A percentile compares a stretch with the other conserved stretches of the same genome.
phyloP scores from a whole-genome alignment of 306 rosid genomes.

The Vigna mungo region DNA sequence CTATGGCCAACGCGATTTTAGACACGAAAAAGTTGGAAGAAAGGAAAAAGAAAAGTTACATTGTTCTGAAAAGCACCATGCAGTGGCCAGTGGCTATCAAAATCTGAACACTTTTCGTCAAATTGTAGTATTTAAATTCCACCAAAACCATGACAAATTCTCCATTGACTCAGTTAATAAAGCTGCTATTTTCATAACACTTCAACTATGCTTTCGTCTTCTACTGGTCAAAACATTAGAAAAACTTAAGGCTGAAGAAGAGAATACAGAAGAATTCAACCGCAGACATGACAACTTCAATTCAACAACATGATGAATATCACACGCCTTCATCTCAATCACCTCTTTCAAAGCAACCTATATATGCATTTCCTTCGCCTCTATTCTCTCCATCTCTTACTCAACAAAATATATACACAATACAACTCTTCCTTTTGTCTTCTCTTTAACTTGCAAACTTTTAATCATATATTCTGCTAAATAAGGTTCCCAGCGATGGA shows the following conservation, averaged over 20 bases:
- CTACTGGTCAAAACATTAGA: background rate
- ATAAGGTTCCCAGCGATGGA: background rate
- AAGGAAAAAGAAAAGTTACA: background rate
- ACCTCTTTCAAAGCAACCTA: background rate
- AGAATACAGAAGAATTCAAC: slow-evolving; percentile 20
- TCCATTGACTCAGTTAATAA: background rate
- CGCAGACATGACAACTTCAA: background rate
- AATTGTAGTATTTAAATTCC: background rate
- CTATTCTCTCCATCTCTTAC: slow-evolving; percentile 3
- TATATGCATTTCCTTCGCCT: background rate
- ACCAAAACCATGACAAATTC: background rate
- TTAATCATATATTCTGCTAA: background rate
- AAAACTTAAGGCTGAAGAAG: no score
- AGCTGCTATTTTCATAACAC: background rate
- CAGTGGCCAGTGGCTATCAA: background rate
- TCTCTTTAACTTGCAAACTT: background rate
- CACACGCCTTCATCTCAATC: no score
- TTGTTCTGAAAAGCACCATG: no score
- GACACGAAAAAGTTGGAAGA: no score
- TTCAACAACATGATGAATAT: background rate
- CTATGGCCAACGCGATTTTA: no score
- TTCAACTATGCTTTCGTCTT: background rate
- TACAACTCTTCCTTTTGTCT: background rate
- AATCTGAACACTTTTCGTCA: background rate
- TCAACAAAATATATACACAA: background rate